Evolutionary conservation across 2,329 filamentous ascomycete species (phyloP).

Genomic region (Fulvia fulva): DNA sequence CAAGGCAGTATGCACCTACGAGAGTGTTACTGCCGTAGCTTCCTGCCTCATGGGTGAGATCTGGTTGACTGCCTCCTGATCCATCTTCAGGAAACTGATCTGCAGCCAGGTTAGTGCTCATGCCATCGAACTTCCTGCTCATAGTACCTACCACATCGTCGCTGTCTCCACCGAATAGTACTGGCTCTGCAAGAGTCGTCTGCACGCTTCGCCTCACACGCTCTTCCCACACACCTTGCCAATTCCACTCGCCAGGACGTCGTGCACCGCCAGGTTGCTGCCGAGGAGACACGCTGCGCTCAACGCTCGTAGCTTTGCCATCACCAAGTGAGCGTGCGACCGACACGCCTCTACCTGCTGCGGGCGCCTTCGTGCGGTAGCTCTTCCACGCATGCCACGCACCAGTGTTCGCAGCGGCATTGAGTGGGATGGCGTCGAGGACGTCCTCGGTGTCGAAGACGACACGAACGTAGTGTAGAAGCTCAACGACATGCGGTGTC

Average conservation of each 20-base stretch:
- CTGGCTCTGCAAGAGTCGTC: constrained; percentile 71
- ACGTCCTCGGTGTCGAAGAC: constrained; percentile 75
- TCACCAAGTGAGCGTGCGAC: constrained; percentile 10
- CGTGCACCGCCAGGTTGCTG: constrained; percentile 45
- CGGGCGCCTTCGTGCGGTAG: constrained; percentile 52
- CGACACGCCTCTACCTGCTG: constrained; percentile 18
- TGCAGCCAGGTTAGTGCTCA: constrained; percentile 10
- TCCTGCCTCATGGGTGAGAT: constrained; percentile 12
- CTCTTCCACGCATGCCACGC: constrained; percentile 93
- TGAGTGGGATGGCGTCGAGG: constrained; percentile 72
- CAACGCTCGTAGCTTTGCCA: constrained; percentile 9
- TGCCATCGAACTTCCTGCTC: neutral
- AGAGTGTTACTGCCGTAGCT: neutral
- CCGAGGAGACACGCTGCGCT: constrained; percentile 26
- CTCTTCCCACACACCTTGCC: constrained; percentile 95
- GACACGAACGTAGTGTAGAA: constrained; percentile 76
- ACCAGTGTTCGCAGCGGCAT: constrained; percentile 81
- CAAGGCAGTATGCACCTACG: neutral
- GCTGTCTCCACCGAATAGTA: constrained; percentile 66
- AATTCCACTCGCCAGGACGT: constrained; percentile 85
- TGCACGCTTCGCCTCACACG: constrained; percentile 76
- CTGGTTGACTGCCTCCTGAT: constrained; percentile 21
- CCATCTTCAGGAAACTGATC: constrained; percentile 32
- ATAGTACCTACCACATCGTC: constrained; percentile 66
- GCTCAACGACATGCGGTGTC: constrained; percentile 43